phyloP scores from a whole-genome alignment of 352 stramenopile species.

The Plasmopara muralis region DNA sequence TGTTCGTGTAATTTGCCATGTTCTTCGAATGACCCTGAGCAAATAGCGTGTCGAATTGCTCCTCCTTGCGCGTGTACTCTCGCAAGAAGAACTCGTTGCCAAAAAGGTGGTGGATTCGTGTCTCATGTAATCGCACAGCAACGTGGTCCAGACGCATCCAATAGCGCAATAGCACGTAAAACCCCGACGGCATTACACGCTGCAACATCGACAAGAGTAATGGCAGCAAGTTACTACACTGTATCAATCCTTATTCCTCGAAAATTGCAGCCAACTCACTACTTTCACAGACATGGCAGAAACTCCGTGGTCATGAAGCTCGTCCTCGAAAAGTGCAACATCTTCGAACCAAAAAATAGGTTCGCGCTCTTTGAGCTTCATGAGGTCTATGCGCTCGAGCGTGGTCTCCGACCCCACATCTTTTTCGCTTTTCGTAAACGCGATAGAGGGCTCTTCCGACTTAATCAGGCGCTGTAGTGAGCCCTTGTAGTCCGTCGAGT shows the following conservation, averaged over 20 bases:
- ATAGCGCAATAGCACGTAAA: conserved; percentile 70
- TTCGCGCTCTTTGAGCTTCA: conserved; percentile 77
- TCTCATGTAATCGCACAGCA: conserved; percentile 71
- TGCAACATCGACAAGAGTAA: conserved; percentile 18
- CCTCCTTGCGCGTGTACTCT: conserved; percentile 75
- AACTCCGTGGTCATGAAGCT: conserved; percentile 77
- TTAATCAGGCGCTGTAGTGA: conserved; percentile 47
- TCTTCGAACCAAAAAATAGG: conserved; percentile 83
- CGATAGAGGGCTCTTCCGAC: conserved; percentile 6
- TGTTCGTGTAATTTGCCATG: conserved; percentile 82
- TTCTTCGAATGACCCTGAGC: conserved; percentile 54
- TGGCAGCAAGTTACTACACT: conserved; percentile 1
- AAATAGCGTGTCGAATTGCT: conserved; percentile 64
- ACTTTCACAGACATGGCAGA: conserved; percentile 81
- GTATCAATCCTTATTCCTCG: background rate
- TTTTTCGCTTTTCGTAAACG: conserved; percentile 21
- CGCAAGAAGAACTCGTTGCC: conserved; percentile 63
- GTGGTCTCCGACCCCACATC: conserved; percentile 37
- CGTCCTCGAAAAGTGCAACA: conserved; percentile 71
- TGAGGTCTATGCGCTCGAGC: conserved; percentile 56
- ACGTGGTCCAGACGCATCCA: conserved; percentile 83
- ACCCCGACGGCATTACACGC: conserved; percentile 80
- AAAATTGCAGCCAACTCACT: conserved; percentile 30
- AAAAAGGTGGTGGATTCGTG: conserved; percentile 79
- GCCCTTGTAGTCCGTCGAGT: conserved; percentile 78